These are phyloP conservation scores for Suhomyces yuchorum DNA, from an alignment of 1,139 yeast species.

Conservation along the genomic window DNA sequence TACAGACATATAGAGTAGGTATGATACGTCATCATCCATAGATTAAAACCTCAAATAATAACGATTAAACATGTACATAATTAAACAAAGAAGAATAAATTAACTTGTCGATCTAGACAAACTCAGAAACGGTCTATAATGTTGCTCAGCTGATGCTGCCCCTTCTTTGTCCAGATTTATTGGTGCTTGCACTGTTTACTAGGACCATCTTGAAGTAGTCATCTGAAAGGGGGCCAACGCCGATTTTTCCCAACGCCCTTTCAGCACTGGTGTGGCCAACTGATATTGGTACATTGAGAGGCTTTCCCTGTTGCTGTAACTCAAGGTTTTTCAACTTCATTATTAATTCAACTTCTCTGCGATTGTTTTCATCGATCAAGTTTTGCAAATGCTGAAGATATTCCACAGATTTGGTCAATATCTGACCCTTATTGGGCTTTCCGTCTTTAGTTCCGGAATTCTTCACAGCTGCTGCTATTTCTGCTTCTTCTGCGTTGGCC, in stretches of 20 bases:
- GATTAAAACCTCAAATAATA: not conserved
- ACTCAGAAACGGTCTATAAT: not conserved
- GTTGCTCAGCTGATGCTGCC: conserved; percentile 14
- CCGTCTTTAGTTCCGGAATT: conserved; percentile 80
- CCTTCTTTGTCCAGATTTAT: conserved; percentile 15
- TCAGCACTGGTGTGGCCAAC: conserved; percentile 80
- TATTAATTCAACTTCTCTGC: conserved; percentile 74
- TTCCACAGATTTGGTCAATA: conserved; percentile 80
- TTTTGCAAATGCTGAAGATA: conserved; percentile 75
- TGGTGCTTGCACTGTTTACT: conserved; percentile 30
- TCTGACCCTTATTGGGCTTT: conserved; percentile 91
- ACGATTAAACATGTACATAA: conserved; percentile 1
- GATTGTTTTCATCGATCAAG: conserved; percentile 73
- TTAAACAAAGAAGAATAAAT: not conserved
- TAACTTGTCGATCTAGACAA: not conserved
- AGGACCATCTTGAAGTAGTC: conserved; percentile 44
- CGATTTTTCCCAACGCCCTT: conserved; percentile 70
- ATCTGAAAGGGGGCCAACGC: conserved; percentile 76
- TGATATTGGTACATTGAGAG: conserved; percentile 39
- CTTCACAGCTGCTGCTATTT: conserved; percentile 38
- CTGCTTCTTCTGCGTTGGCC: conserved; percentile 21
- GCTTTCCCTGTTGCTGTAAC: conserved; percentile 30
- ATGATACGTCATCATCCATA: not conserved
- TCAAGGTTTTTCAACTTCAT: conserved; percentile 60
- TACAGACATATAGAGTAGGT: not conserved